These are phyloP conservation scores for Solanum pennellii DNA, from an alignment of 257 asterid species.

Conservation along the genomic window DNA sequence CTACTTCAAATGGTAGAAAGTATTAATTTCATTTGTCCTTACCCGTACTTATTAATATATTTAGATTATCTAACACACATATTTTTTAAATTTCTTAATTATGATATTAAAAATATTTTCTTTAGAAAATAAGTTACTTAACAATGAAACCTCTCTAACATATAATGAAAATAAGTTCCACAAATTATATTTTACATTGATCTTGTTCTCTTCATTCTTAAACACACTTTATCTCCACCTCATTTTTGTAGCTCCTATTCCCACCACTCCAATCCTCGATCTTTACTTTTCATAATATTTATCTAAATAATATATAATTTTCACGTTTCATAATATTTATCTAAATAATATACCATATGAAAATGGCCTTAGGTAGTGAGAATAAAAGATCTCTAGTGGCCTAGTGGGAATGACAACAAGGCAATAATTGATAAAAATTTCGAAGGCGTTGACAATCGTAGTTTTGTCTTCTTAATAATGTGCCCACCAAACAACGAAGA, in stretches of 20 bases:
- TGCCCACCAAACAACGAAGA: neutral
- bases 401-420: neutral
- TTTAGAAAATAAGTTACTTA: neutral
- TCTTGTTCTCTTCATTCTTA: neutral
- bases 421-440: neutral
- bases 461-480: neutral
- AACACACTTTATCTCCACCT: neutral
- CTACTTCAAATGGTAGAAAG: no score
- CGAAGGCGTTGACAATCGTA: neutral
- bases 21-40: neutral
- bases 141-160: neutral
- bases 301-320: neutral
- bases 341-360: neutral
- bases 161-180: neutral
- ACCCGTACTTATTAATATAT: neutral
- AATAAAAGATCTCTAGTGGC: neutral
- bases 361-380: neutral
- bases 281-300: neutral
- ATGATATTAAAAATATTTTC: neutral
- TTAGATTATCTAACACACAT: neutral
- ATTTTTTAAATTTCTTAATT: neutral
- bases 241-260: neutral
- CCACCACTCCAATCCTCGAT: neutral
- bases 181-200: neutral
- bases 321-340: no score